phyloP scores from a whole-genome alignment of 495 filamentous ascomycete genomes.

The Neurospora terricola region DNA sequence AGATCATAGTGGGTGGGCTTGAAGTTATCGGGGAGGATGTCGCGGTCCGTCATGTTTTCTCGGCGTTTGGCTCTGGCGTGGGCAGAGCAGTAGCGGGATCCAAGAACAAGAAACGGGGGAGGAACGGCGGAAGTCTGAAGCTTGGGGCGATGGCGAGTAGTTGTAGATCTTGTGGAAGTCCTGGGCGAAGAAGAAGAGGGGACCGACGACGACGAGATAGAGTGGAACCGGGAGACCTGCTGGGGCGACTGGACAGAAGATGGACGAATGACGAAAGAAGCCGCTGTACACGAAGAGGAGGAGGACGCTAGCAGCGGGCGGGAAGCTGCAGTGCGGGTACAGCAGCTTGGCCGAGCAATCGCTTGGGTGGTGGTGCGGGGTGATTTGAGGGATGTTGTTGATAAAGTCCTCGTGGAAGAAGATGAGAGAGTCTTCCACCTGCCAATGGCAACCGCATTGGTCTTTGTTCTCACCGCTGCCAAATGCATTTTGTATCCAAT shows the following conservation, averaged over 20 bases:
- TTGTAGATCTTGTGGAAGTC: background rate
- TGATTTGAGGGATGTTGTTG: background rate
- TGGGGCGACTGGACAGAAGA: background rate
- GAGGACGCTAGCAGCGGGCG: conserved; percentile 1
- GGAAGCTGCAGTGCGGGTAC: background rate
- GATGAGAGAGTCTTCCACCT: background rate
- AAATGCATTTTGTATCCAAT: background rate
- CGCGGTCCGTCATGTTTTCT: conserved; percentile 40
- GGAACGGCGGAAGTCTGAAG: background rate
- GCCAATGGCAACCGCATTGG: background rate
- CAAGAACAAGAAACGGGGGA: background rate
- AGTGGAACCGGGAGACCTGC: background rate
- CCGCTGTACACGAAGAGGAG: conserved; percentile 1
- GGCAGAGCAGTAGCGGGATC: background rate
- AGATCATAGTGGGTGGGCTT: conserved; percentile 83
- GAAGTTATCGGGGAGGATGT: conserved; percentile 49
- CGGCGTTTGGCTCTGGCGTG: conserved; percentile 3
- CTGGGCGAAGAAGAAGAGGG: background rate
- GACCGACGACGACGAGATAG: background rate
- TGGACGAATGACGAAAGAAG: conserved; percentile 2
- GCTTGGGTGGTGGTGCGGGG: background rate
- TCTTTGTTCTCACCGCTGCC: background rate
- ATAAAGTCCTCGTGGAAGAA: background rate
- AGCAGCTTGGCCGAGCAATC: background rate
- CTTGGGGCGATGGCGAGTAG: background rate